A percentile compares a stretch with the other conserved stretches of the same genome.
phyloP scores from a whole-genome alignment of 164 flowering plant species.

The Brasenia schreberi region DNA sequence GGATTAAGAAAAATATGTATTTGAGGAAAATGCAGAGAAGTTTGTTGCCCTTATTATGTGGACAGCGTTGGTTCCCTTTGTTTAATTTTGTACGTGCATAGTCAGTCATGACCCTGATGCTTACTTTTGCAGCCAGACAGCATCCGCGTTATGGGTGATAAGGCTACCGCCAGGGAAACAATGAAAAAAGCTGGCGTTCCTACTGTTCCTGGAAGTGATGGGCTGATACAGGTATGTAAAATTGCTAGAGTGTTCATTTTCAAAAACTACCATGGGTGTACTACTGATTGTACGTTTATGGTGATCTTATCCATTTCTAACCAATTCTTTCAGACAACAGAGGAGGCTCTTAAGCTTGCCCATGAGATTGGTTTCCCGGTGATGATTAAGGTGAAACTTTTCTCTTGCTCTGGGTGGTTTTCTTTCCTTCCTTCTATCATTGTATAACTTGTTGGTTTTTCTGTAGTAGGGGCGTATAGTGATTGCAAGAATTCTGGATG shows the following conservation, averaged over 20 bases:
- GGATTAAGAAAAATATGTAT: too few species aligned
- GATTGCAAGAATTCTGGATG: not conserved
- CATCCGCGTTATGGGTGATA: conserved; percentile 97
- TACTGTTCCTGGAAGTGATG: conserved; percentile 98
- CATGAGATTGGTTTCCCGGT: conserved; percentile 88
- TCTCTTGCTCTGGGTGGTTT: not conserved
- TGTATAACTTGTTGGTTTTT: not conserved
- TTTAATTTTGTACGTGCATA: not conserved
- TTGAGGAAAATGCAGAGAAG: too few species aligned
- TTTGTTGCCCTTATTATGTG: too few species aligned
- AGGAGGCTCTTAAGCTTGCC: conserved; percentile 81
- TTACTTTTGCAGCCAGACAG: conserved; percentile 69
- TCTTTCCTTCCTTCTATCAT: not conserved
- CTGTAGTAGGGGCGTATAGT: not conserved
- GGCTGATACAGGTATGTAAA: conserved; percentile 60
- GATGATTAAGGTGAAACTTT: conserved; percentile 79
- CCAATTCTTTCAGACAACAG: conserved; percentile 50
- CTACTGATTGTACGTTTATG: too few species aligned
- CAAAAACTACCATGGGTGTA: too few species aligned
- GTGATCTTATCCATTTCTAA: too few species aligned
- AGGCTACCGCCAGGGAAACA: conserved; percentile 93
- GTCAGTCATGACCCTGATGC: not conserved
- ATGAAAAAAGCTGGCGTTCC: conserved; percentile 99
- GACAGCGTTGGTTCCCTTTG: too few species aligned
- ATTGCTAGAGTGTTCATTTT: too few species aligned